Conservation (phyloP, 345 rosid species). For the Euclidium syriacum region DNA sequence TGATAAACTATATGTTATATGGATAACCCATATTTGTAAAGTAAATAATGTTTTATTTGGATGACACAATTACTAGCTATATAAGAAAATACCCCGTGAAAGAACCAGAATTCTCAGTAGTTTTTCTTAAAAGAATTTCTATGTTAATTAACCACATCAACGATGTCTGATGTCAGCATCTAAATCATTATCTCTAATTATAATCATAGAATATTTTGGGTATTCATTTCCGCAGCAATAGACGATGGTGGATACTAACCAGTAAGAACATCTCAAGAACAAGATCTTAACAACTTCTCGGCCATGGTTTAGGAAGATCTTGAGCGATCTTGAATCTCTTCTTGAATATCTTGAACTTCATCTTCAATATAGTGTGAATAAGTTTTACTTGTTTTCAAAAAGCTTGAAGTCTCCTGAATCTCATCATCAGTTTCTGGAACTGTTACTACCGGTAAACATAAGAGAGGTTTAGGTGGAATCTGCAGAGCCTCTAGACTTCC, state of each 20-base stretch:
- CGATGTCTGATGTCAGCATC: too few species aligned
- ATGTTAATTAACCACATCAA: too few species aligned
- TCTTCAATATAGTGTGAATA: background rate
- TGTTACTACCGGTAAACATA: background rate
- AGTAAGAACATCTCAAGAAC: background rate
- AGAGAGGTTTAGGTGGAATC: constrained; percentile 24
- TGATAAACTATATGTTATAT: too few species aligned
- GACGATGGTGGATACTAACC: too few species aligned
- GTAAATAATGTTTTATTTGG: too few species aligned
- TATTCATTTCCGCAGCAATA: background rate
- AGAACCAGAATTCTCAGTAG: too few species aligned
- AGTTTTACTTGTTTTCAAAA: constrained; percentile 1
- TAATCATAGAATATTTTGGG: too few species aligned
- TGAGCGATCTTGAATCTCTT: background rate
- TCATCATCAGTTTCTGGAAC: background rate
- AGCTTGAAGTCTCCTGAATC: constrained; percentile 5
- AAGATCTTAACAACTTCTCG: background rate
- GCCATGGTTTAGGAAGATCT: constrained; percentile 12
- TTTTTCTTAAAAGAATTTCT: too few species aligned
- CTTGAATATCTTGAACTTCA: background rate
- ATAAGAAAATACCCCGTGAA: too few species aligned
- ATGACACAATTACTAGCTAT: too few species aligned
- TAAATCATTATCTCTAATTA: too few species aligned
- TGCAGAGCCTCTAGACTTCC: constrained; percentile 17
- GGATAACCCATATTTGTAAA: too few species aligned